Percentiles rank a stretch among this genome's conserved stretches.
phyloP scores from a whole-genome alignment of 768 basidiomycete genomes.

The Chlorophyllum brunneum region DNA sequence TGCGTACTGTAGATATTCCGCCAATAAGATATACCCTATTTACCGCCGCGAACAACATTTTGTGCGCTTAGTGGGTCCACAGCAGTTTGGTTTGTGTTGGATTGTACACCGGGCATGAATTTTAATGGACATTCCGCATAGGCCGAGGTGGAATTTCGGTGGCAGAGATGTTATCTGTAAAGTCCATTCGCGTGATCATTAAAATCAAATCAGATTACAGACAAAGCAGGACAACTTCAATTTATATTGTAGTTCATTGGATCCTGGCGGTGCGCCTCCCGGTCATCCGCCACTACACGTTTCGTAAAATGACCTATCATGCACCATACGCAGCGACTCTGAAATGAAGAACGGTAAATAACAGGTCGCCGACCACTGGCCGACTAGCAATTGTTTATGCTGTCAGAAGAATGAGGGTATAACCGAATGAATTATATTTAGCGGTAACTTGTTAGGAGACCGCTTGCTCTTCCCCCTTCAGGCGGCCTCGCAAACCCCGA shows the following conservation, averaged over 20 bases:
- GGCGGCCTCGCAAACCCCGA: neutral
- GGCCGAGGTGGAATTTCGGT: neutral
- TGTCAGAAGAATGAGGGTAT: no score
- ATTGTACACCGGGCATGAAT: neutral
- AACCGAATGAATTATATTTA: neutral
- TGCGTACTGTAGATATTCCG: neutral
- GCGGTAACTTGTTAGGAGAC: neutral
- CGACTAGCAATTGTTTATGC: neutral
- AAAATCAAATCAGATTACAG: no score
- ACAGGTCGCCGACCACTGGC: neutral
- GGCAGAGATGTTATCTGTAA: no score
- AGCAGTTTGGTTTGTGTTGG: neutral
- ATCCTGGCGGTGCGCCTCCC: no score
- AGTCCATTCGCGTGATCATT: no score
- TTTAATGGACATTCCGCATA: neutral
- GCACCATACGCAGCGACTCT: no score
- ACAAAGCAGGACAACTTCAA: no score
- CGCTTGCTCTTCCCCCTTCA: neutral
- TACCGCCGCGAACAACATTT: neutral
- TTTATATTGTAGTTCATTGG: no score
- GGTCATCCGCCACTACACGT: neutral
- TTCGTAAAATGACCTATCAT: neutral
- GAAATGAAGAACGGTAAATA: no score
- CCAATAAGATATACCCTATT: neutral
- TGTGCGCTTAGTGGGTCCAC: neutral